phyloP scores from a whole-genome alignment of 2,329 filamentous ascomycete genomes.

The Aspergillus sp. region DNA sequence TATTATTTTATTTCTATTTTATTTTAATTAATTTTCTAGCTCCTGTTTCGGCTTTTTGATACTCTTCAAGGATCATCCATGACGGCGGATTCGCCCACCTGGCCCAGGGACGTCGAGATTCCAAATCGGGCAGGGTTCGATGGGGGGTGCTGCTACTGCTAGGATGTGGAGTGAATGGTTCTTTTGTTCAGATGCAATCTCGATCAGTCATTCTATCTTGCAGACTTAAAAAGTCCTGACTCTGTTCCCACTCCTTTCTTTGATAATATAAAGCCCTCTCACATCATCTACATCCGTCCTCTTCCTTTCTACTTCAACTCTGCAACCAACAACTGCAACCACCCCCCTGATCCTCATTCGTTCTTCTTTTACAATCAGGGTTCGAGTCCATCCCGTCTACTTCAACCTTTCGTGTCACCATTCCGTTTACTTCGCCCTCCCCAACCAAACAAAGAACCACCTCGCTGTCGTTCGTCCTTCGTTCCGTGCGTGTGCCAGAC shows the following conservation, averaged over 20 bases:
- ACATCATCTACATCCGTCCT: background rate
- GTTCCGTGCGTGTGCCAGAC: slow-evolving; percentile 5
- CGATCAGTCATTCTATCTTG: slow-evolving; percentile 12
- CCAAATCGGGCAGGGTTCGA: slow-evolving; percentile 13
- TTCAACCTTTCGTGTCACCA: slow-evolving; percentile 16
- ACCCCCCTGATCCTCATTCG: background rate
- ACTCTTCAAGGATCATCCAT: slow-evolving; percentile 4
- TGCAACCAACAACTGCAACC: background rate
- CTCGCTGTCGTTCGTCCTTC: slow-evolving; percentile 5
- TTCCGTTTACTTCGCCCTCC: slow-evolving; percentile 8
- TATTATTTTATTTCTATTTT: background rate
- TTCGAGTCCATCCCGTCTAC: background rate
- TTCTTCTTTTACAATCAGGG: background rate
- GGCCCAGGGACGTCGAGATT: background rate
- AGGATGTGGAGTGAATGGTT: slow-evolving; percentile 5
- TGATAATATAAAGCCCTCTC: background rate
- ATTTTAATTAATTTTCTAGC: background rate
- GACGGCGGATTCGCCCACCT: background rate
- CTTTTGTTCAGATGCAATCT: slow-evolving; percentile 16
- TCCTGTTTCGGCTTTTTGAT: background rate
- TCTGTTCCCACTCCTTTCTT: background rate
- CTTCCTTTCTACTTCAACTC: background rate
- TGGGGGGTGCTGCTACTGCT: background rate
- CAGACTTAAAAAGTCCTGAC: slow-evolving; percentile 6
- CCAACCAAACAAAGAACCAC: slow-evolving; percentile 7